A percentile compares a stretch with the other conserved stretches of the same genome.
phyloP scores from a whole-genome alignment of 116 monocot species.

The Zostera marina region DNA sequence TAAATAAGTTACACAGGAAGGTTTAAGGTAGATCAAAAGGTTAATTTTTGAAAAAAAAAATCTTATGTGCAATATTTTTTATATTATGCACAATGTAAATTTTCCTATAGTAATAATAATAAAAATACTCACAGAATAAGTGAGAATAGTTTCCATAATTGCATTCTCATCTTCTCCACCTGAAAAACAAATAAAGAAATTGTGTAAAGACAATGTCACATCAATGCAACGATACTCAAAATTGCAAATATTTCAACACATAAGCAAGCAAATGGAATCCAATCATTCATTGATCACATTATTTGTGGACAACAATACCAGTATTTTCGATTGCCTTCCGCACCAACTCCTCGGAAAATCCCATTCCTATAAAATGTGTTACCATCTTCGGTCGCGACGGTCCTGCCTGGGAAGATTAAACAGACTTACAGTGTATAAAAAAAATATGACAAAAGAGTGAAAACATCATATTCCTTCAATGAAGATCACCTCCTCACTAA shows the following conservation, averaged over 20 bases:
- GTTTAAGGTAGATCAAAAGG: not conserved
- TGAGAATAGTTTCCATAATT: conserved; percentile 6
- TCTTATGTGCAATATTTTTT: too few species aligned
- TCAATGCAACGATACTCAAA: not conserved
- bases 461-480: not conserved
- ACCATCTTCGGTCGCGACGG: conserved; percentile 25
- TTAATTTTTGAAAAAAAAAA: not conserved
- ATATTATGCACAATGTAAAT: too few species aligned
- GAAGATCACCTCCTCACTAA: too few species aligned
- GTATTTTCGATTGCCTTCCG: conserved; percentile 40
- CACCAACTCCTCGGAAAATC: conserved; percentile 45
- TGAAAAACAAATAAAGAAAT: not conserved
- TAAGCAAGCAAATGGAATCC: not conserved
- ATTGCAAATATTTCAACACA: not conserved
- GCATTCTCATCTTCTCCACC: conserved; percentile 6
- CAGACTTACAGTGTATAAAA: not conserved
- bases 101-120: not conserved
- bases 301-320: conserved; percentile 13
- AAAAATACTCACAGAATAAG: conserved; percentile 5
- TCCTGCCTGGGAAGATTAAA: conserved; percentile 16
- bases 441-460: not conserved
- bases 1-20: too few species aligned
- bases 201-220: not conserved
- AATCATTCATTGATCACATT: not conserved
- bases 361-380: conserved; percentile 44